Evolutionary conservation across 495 filamentous ascomycete genomes (phyloP).

Genomic region (Trichoderma parareesei): DNA sequence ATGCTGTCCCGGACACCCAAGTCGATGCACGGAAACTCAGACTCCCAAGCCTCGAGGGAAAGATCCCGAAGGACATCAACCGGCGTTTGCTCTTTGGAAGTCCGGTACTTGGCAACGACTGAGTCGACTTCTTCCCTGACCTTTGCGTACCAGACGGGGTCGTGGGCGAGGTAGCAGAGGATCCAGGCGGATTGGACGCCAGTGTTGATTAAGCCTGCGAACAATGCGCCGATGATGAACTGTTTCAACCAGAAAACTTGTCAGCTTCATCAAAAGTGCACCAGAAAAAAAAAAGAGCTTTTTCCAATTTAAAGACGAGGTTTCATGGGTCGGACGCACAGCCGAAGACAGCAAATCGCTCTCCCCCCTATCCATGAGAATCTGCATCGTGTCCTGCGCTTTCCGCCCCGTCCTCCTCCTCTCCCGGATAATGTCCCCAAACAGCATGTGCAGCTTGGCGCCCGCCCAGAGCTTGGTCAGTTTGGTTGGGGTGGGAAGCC

Average conservation of each 20-base stretch:
- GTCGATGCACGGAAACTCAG: constrained; percentile 36
- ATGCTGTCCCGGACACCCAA: constrained; percentile 38
- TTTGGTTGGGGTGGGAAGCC: constrained; percentile 25
- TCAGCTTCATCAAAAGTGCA: neutral
- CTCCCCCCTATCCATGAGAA: constrained; percentile 33
- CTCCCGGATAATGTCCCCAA: constrained; percentile 31
- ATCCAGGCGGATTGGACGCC: constrained; percentile 38
- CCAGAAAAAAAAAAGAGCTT: neutral
- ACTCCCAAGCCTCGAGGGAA: constrained; percentile 37
- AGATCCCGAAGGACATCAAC: constrained; percentile 30
- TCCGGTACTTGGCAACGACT: constrained; percentile 28
- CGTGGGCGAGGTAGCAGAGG: constrained; percentile 29
- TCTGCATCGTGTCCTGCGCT: constrained; percentile 39
- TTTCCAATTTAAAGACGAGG: too few species aligned
- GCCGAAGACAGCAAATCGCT: constrained; percentile 23
- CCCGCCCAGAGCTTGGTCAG: constrained; percentile 26
- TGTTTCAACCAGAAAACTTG: constrained; percentile 15
- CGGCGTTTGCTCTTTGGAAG: constrained; percentile 22
- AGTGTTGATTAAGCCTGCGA: constrained; percentile 31
- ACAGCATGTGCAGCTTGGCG: constrained; percentile 29
- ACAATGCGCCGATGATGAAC: constrained; percentile 33
- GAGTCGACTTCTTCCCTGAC: constrained; percentile 32
- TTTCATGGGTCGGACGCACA: neutral
- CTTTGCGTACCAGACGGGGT: constrained; percentile 32
- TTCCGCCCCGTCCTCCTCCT: constrained; percentile 28